Percentiles rank a stretch among this genome's conserved stretches.
Conservation (phyloP, 2,329 filamentous ascomycete species). For the Epichloe typhina region DNA sequence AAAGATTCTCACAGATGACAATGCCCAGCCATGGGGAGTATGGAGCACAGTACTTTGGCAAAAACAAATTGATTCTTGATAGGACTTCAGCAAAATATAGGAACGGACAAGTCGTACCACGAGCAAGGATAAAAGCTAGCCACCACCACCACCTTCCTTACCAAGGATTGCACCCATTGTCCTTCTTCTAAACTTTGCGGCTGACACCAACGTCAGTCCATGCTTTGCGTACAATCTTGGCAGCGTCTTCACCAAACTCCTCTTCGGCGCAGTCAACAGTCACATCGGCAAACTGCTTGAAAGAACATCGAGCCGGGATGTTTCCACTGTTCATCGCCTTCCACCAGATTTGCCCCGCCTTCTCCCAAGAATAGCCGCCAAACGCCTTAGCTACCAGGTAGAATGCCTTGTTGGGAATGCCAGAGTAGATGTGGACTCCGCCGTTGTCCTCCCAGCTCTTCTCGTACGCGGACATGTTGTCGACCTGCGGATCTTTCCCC, state of each 20-base stretch:
- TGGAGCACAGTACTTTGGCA: too few species aligned
- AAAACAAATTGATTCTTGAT: background rate
- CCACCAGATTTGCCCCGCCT: slow-evolving; percentile 41
- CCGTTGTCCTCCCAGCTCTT: slow-evolving; percentile 32
- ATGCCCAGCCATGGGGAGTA: too few species aligned
- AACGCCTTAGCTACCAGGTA: slow-evolving; percentile 33
- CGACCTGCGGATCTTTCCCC: slow-evolving; percentile 41
- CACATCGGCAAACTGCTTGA: slow-evolving; percentile 35
- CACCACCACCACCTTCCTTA: background rate
- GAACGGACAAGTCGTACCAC: background rate
- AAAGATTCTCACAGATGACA: too few species aligned
- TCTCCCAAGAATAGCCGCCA: slow-evolving; percentile 41
- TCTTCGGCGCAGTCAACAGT: slow-evolving; percentile 33
- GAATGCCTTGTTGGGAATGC: slow-evolving; percentile 45
- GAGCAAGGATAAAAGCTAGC: background rate
- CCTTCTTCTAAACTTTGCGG: slow-evolving; percentile 10
- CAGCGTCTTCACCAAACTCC: slow-evolving; percentile 27
- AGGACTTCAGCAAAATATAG: background rate
- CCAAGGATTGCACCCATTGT: slow-evolving; percentile 4
- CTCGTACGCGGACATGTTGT: slow-evolving; percentile 31
- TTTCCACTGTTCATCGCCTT: slow-evolving; percentile 31
- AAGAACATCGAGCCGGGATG: slow-evolving; percentile 27
- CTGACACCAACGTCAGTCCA: slow-evolving; percentile 35
- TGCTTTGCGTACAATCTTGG: slow-evolving; percentile 30
- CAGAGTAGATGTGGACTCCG: slow-evolving; percentile 42